A percentile compares a stretch with the other conserved stretches of the same genome.
Evolutionary conservation across 2,329 filamentous ascomycete genomes (phyloP).

Genomic region (Neofusicoccum laricinum): DNA sequence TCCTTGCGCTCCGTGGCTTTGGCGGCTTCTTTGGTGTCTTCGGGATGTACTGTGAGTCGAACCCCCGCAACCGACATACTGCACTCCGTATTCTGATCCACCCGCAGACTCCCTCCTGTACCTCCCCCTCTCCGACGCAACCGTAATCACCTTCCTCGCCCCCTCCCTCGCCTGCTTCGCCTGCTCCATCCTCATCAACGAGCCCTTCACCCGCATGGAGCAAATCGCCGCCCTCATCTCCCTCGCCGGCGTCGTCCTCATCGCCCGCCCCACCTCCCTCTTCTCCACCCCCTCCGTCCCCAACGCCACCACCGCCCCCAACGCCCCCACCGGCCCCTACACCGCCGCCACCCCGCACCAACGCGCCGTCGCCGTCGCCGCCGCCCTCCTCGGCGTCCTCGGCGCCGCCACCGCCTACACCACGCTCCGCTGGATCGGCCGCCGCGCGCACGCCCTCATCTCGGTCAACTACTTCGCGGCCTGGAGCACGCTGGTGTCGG

Average conservation of each 20-base stretch:
- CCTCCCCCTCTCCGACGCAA: conserved; percentile 80
- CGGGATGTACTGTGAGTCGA: conserved; percentile 61
- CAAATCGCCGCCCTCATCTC: conserved; percentile 74
- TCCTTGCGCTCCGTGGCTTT: conserved; percentile 67
- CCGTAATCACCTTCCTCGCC: conserved; percentile 82
- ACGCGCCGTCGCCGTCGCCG: conserved; percentile 65
- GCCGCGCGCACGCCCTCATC: conserved; percentile 76
- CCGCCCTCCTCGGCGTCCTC: conserved; percentile 73
- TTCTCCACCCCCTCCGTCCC: conserved; percentile 40
- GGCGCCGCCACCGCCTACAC: conserved; percentile 74
- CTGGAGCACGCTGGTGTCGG: conserved; percentile 67
- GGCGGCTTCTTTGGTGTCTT: conserved; percentile 75
- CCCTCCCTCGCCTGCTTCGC: conserved; percentile 77
- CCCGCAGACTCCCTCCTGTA: conserved; percentile 64
- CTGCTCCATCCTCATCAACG: conserved; percentile 71
- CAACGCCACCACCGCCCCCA: conserved; percentile 27
- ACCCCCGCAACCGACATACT: conserved; percentile 29
- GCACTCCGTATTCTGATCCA: conserved; percentile 21
- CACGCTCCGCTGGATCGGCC: conserved; percentile 75
- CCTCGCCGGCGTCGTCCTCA: conserved; percentile 75
- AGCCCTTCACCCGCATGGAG: conserved; percentile 75
- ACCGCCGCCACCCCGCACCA: conserved; percentile 57
- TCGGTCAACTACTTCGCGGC: conserved; percentile 80
- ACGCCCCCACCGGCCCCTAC: conserved; percentile 31
- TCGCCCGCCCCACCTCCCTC: conserved; percentile 67